Conservation (phyloP, 2,329 filamentous ascomycete genomes). For the Pseudogymnoascus sp. region DNA sequence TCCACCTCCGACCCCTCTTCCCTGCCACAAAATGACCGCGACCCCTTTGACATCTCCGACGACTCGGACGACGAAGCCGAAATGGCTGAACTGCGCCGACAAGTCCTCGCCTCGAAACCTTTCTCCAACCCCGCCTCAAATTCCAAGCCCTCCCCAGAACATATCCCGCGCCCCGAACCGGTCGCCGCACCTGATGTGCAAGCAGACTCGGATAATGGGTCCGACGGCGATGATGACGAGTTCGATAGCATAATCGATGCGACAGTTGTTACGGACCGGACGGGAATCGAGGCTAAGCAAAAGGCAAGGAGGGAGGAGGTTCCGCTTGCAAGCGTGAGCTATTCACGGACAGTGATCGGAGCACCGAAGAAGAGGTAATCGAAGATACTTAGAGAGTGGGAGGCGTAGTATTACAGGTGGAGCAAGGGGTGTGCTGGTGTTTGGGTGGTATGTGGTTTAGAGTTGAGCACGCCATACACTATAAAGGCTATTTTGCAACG, state of each 20-base stretch:
- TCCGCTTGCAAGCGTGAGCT: slow-evolving; percentile 25
- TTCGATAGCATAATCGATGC: slow-evolving; percentile 93
- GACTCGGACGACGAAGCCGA: slow-evolving; percentile 71
- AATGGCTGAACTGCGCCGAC: slow-evolving; percentile 86
- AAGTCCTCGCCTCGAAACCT: slow-evolving; percentile 84
- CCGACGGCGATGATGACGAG: slow-evolving; percentile 50
- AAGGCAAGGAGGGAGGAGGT: slow-evolving; percentile 36
- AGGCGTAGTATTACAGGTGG: background rate
- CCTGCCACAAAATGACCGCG: slow-evolving; percentile 31
- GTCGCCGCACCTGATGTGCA: slow-evolving; percentile 54
- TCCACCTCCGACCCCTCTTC: background rate
- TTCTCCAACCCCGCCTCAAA: slow-evolving; percentile 56
- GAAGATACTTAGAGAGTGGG: background rate
- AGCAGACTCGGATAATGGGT: slow-evolving; percentile 61
- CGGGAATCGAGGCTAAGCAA: slow-evolving; percentile 60
- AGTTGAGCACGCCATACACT: background rate
- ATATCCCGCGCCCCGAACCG: slow-evolving; percentile 48
- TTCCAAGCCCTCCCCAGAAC: slow-evolving; percentile 43
- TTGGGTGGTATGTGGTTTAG: background rate
- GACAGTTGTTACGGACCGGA: slow-evolving; percentile 78
- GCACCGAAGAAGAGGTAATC: slow-evolving; percentile 25
- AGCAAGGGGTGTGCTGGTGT: background rate
- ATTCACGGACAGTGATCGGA: slow-evolving; percentile 28
- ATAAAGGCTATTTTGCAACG: background rate
- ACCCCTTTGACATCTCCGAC: slow-evolving; percentile 70